Evolutionary conservation across 2,329 filamentous ascomycete genomes (phyloP).

Genomic region (Fusarium bactridioides): DNA sequence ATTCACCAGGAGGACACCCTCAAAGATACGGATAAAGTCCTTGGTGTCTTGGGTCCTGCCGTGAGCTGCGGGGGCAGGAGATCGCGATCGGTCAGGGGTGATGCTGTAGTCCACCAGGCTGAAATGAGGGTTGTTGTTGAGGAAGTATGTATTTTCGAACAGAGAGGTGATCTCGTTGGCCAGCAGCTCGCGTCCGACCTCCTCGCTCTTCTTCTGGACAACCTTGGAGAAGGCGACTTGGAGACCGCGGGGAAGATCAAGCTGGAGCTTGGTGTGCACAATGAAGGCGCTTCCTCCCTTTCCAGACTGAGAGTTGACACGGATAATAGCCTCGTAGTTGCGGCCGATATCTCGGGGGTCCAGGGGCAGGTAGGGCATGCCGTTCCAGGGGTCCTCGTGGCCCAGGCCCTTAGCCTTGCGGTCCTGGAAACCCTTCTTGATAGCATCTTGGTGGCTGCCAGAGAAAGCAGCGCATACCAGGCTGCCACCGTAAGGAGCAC

Average conservation of each 20-base stretch:
- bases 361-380: slow-evolving; percentile 87
- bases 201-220: slow-evolving; percentile 83
- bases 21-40: slow-evolving; percentile 82
- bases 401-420: slow-evolving; percentile 68
- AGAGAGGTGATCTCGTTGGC: slow-evolving; percentile 83
- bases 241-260: slow-evolving; percentile 90
- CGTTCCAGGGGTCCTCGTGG: slow-evolving; percentile 75
- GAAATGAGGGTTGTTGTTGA: slow-evolving; percentile 85
- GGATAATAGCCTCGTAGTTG: slow-evolving; percentile 97
- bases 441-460: slow-evolving; percentile 93
- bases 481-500: slow-evolving; percentile 89
- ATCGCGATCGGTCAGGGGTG: slow-evolving; percentile 79
- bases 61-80: slow-evolving; percentile 71
- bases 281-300: slow-evolving; percentile 97
- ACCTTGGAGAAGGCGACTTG: slow-evolving; percentile 91
- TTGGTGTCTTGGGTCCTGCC: slow-evolving; percentile 80
- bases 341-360: slow-evolving; percentile 93
- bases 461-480: slow-evolving; percentile 91
- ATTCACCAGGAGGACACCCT: slow-evolving; percentile 84
- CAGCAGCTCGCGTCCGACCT: slow-evolving; percentile 82
- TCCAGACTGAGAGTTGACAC: slow-evolving; percentile 95
- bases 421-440: slow-evolving; percentile 86
- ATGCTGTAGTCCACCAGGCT: slow-evolving; percentile 92
- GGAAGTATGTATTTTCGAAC: slow-evolving; percentile 89
- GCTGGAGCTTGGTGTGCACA: slow-evolving; percentile 85